Percentiles rank a stretch among this genome's conserved stretches.
Evolutionary conservation across 2,329 filamentous ascomycete genomes (phyloP).

Genomic region (Pseudocercospora ulei): DNA sequence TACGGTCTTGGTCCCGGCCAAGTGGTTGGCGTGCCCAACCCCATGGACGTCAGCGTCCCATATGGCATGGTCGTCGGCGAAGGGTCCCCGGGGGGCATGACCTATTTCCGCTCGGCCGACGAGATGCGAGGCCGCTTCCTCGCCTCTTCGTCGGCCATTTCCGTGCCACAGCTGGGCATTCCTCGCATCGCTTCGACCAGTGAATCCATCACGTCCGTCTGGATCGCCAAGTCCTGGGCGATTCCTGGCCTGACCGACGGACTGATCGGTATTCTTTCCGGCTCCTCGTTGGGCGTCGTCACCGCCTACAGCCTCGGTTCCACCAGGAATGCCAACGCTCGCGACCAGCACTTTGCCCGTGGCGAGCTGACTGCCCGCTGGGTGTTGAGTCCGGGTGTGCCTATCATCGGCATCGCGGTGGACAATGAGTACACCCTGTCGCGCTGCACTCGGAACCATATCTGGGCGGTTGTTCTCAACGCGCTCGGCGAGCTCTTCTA

Average conservation of each 20-base stretch:
- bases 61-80: constrained; percentile 79
- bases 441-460: constrained; percentile 58
- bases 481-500: constrained; percentile 88
- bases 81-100: constrained; percentile 71
- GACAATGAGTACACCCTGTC: constrained; percentile 71
- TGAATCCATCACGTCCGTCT: constrained; percentile 68
- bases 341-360: constrained; percentile 54
- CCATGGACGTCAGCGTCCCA: constrained; percentile 80
- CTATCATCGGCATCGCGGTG: constrained; percentile 71
- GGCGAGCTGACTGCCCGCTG: constrained; percentile 80
- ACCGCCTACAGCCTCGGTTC: constrained; percentile 62
- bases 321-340: constrained; percentile 43
- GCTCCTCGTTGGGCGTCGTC: constrained; percentile 73
- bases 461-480: constrained; percentile 91
- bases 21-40: constrained; percentile 64
- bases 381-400: constrained; percentile 85
- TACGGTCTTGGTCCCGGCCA: constrained; percentile 73
- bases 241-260: constrained; percentile 65
- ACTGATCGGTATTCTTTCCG: constrained; percentile 70
- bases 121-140: constrained; percentile 72
- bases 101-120: constrained; percentile 63
- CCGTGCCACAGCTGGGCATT: constrained; percentile 60
- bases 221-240: constrained; percentile 74
- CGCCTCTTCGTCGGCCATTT: constrained; percentile 50
- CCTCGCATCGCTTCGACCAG: constrained; percentile 61